Evolutionary conservation across 257 asterid species (phyloP).

Genomic region (Solanum verrucosum): DNA sequence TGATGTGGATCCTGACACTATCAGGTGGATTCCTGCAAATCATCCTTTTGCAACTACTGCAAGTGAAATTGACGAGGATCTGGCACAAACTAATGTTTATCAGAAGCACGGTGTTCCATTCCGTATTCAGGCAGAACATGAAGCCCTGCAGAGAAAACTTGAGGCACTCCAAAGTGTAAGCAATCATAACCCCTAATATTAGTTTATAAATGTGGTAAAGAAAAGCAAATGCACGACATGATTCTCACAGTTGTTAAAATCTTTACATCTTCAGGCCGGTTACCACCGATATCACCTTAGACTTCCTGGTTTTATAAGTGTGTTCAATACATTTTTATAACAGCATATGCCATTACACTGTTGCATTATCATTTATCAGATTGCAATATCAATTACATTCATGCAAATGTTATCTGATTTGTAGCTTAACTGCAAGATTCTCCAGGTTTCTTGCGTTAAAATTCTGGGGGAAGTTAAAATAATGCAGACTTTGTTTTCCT

Average conservation of each 20-base stretch:
- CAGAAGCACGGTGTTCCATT: constrained; percentile 97
- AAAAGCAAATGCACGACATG: not conserved
- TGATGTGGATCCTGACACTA: constrained; percentile 96
- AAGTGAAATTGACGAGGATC: constrained; percentile 86
- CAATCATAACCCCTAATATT: not conserved
- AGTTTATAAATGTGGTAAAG: not conserved
- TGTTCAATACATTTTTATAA: not conserved
- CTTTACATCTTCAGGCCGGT: not conserved
- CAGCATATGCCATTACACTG: not conserved
- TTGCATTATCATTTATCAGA: not conserved
- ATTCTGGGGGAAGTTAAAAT: not conserved
- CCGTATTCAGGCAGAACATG: constrained; percentile 96
- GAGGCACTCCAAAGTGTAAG: constrained; percentile 90
- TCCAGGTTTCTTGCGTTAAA: not conserved
- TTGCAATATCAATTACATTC: not conserved
- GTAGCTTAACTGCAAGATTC: not conserved
- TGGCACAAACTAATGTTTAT: constrained; percentile 85
- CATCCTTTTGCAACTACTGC: constrained; percentile 98
- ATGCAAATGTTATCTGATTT: not conserved
- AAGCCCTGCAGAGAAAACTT: constrained; percentile 90
- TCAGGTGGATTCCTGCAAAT: constrained; percentile 98
- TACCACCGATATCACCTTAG: not conserved
- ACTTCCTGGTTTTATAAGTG: not conserved
- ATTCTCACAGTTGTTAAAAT: not conserved
- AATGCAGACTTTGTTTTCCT: not conserved